Evolutionary conservation across 1,139 yeast species (phyloP).

Genomic region (Yamadazyma aaseri): DNA sequence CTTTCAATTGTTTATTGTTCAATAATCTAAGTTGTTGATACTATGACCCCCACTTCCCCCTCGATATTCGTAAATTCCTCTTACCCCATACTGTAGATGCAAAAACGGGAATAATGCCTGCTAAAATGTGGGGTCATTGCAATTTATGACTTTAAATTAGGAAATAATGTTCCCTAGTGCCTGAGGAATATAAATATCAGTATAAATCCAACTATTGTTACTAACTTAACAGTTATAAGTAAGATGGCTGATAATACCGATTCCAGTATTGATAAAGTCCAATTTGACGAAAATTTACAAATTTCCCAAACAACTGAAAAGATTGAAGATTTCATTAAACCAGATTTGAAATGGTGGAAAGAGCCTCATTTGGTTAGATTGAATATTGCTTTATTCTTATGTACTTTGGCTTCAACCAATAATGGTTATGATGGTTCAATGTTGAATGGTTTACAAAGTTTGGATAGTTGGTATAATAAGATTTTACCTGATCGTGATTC

Average conservation of each 20-base stretch:
- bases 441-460: conserved; percentile 51
- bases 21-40: too few relatives aligned
- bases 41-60: too few relatives aligned
- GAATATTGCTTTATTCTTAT: conserved; percentile 34
- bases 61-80: too few relatives aligned
- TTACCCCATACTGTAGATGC: too few relatives aligned
- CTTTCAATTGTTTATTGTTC: too few relatives aligned
- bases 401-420: conserved; percentile 46
- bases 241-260: conserved; percentile 1
- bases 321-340: conserved; percentile 11
- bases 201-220: too few relatives aligned
- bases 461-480: conserved; percentile 30
- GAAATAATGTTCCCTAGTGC: too few relatives aligned
- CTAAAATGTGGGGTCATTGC: too few relatives aligned
- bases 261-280: conserved; percentile 9
- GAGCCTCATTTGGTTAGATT: conserved; percentile 36
- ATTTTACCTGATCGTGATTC: conserved; percentile 37
- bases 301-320: conserved; percentile 3
- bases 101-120: too few relatives aligned
- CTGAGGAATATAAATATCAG: too few relatives aligned
- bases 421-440: conserved; percentile 54
- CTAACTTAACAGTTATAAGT: too few relatives aligned
- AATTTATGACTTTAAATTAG: too few relatives aligned
- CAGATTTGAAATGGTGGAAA: conserved; percentile 16
- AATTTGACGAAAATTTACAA: neutral